These are phyloP conservation scores for Cadophora sp. DNA, from an alignment of 2,329 filamentous ascomycete species.

Conservation along the genomic window DNA sequence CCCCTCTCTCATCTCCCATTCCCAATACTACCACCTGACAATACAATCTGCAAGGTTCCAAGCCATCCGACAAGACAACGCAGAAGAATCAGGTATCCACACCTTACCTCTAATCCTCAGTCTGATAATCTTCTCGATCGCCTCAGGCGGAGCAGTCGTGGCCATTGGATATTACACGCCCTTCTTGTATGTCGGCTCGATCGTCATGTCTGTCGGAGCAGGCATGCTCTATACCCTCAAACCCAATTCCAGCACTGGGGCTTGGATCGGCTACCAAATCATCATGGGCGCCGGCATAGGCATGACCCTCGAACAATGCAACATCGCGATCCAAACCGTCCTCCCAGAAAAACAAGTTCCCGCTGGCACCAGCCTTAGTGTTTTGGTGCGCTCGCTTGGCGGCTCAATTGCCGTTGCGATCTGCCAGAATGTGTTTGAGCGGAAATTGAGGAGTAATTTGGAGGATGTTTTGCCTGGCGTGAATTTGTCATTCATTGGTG, in stretches of 20 bases:
- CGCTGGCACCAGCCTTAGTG: constrained; percentile 29
- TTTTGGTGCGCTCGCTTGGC: constrained; percentile 17
- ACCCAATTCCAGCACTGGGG: constrained; percentile 30
- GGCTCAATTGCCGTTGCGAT: constrained; percentile 17
- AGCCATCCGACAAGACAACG: constrained; percentile 48
- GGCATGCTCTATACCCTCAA: constrained; percentile 30
- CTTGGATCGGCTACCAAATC: constrained; percentile 46
- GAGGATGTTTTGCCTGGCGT: constrained; percentile 24
- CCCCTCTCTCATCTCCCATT: not conserved
- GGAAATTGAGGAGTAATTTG: constrained; percentile 13
- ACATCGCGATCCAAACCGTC: constrained; percentile 38
- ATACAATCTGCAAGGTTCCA: constrained; percentile 45
- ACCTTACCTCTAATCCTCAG: constrained; percentile 43
- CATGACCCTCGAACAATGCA: constrained; percentile 35
- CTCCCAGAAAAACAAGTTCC: constrained; percentile 39
- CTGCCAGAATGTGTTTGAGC: constrained; percentile 21
- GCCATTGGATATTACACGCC: constrained; percentile 39
- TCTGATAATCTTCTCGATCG: constrained; percentile 35
- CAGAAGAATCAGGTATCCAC: constrained; percentile 51
- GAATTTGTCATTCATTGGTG: constrained; percentile 32
- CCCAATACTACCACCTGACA: no score
- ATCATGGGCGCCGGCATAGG: constrained; percentile 39
- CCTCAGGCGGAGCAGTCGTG: constrained; percentile 23
- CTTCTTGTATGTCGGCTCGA: constrained; percentile 49
- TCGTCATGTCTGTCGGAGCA: constrained; percentile 28